Evolutionary conservation across 495 filamentous ascomycete species (phyloP).

Genomic region (Echria macrotheca): DNA sequence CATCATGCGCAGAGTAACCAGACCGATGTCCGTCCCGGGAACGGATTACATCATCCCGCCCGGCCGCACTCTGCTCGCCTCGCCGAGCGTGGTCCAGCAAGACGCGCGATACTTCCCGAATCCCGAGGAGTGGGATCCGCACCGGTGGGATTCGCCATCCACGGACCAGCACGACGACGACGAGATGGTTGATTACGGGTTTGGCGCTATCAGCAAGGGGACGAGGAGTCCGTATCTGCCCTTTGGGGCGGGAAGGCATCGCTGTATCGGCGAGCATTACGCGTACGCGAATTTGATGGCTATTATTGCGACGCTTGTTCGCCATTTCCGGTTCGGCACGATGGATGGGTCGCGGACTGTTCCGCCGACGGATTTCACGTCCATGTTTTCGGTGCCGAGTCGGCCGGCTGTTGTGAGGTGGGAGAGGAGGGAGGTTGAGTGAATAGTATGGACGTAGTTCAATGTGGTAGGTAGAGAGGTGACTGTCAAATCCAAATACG

Average conservation of each 20-base stretch:
- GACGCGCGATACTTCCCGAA: slow-evolving; percentile 41
- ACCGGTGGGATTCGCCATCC: slow-evolving; percentile 46
- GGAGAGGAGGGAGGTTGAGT: slow-evolving; percentile 26
- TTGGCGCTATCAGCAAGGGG: slow-evolving; percentile 45
- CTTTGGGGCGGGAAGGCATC: slow-evolving; percentile 52
- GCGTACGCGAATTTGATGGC: slow-evolving; percentile 49
- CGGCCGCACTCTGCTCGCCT: slow-evolving; percentile 58
- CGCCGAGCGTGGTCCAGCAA: slow-evolving; percentile 49
- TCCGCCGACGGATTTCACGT: slow-evolving; percentile 48
- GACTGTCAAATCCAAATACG: too few relatives aligned
- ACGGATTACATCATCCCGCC: slow-evolving; percentile 61
- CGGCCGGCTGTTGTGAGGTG: slow-evolving; percentile 8
- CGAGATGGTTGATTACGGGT: slow-evolving; percentile 26
- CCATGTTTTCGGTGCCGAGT: slow-evolving; percentile 48
- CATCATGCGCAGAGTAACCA: slow-evolving; percentile 64
- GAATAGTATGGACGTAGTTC: too few relatives aligned
- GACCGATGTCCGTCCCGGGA: slow-evolving; percentile 56
- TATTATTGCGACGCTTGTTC: slow-evolving; percentile 44
- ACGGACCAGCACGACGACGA: slow-evolving; percentile 12
- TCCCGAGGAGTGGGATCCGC: slow-evolving; percentile 46
- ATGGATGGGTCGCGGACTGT: slow-evolving; percentile 28
- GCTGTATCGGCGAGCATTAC: slow-evolving; percentile 54
- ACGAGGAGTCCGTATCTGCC: slow-evolving; percentile 52
- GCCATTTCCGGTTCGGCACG: slow-evolving; percentile 40
- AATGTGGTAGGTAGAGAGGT: too few relatives aligned